Base-by-base conservation (phyloP, 1,284 basidiomycete species). In the Tremellales sp. region DNA sequence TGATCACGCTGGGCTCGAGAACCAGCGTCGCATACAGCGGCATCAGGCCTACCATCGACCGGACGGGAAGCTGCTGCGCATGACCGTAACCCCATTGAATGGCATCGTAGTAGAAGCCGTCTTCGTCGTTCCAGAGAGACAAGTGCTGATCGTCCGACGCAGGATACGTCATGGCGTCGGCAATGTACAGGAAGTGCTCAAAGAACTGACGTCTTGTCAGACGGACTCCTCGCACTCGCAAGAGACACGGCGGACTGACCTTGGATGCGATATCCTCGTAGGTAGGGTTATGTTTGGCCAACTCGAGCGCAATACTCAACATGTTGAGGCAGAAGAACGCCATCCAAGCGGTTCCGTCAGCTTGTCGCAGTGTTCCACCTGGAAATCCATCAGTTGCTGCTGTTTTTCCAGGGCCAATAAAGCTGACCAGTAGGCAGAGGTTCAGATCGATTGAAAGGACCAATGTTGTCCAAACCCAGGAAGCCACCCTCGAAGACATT, bases 221-320 rank as follows among this genome's bases (percentile, higher is more conserved):
- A 19, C 9, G n/a, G 9, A 36, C 34, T 8, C 22, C 34, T 36
- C 8, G 8, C 9, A 41, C 31, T 36, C 13, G 18, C 22, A 46
- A 32, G 47, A 47, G 25, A 42, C 46, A 25, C 48, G 22, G 10
- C 46, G 48, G 44, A 64, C 74, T 45, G 61, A 87, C 86, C 82
- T 98, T 97, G 51, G 91, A 95, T n/a, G 94, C 94, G 56, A 98
- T 98, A 70, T 98, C 94, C 74, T 98, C 94, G 69, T 98, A 98
- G 2, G 91, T 90, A 3, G 85, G 78, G 68, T 98, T 98, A 73
- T 97, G 92, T 76, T 97, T 97, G 43, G 94, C 94, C 29, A 98
- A 78, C 73, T 98, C 94, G 40, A 98, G 81, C 1, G 94, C 92
- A 72, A 98, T 97, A 72, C 87, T 94, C 68, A 98, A 75, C 92